Evolutionary conservation across 2,329 filamentous ascomycete species (phyloP).

Genomic region (Drechmeria coniospora): DNA sequence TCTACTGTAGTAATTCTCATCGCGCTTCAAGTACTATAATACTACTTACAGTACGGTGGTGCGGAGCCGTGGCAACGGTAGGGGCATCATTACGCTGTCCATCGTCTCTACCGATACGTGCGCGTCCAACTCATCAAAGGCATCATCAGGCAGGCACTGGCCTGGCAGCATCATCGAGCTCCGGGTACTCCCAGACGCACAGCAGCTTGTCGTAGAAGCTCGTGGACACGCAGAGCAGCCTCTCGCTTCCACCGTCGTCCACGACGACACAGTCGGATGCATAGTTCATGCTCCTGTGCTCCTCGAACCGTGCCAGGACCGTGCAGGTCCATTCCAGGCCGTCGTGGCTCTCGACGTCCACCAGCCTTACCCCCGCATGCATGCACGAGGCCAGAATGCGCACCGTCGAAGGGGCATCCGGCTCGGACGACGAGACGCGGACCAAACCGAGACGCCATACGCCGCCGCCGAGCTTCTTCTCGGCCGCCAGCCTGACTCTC

Average conservation of each 20-base stretch:
- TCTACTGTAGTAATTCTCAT: too few species aligned
- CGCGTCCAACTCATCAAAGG: too few species aligned
- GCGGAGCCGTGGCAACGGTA: too few species aligned
- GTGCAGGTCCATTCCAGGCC: constrained; percentile 41
- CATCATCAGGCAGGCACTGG: too few species aligned
- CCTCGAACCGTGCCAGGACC: constrained; percentile 58
- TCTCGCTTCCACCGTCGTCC: constrained; percentile 5
- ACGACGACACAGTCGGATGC: constrained; percentile 53
- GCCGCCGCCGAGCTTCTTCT: constrained; percentile 56
- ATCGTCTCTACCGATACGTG: too few species aligned
- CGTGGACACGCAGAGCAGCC: constrained; percentile 44
- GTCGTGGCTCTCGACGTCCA: constrained; percentile 26
- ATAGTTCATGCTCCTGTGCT: constrained; percentile 93
- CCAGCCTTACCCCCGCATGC: constrained; percentile 69
- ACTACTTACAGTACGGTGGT: too few species aligned
- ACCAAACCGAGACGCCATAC: constrained; percentile 75
- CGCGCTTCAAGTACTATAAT: too few species aligned
- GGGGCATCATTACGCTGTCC: too few species aligned
- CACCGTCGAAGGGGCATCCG: constrained; percentile 14
- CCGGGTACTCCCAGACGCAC: constrained; percentile 48
- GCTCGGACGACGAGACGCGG: constrained; percentile 9
- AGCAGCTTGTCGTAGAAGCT: constrained; percentile 64
- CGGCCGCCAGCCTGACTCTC: constrained; percentile 38
- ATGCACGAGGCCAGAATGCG: constrained; percentile 78
- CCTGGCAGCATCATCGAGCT: too few species aligned